These are phyloP conservation scores for Alternaria incomplexa DNA, from an alignment of 2,329 filamentous ascomycete genomes.

Conservation along the genomic window DNA sequence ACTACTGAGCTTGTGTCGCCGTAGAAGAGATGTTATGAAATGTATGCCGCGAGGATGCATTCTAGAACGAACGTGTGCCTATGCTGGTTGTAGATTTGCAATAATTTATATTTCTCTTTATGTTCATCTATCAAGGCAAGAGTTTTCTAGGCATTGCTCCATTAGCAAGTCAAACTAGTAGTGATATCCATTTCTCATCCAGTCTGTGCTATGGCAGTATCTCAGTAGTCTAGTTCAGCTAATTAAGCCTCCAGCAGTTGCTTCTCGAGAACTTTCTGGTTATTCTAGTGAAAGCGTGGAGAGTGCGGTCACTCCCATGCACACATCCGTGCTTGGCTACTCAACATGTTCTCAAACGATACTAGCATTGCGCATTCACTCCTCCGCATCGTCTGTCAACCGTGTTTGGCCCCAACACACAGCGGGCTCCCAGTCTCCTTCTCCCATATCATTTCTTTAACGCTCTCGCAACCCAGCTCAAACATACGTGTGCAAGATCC, in stretches of 20 bases:
- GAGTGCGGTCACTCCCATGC: background rate
- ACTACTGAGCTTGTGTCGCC: background rate
- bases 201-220: background rate
- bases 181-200: background rate
- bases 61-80: too few relatives aligned
- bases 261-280: fast-evolving
- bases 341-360: background rate
- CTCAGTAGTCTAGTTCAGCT: background rate
- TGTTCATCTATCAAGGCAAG: background rate
- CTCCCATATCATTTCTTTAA: too few relatives aligned
- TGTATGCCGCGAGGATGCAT: too few relatives aligned
- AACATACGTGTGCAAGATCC: background rate
- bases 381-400: background rate
- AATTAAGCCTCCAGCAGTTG: fast-evolving
- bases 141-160: background rate
- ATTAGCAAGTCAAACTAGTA: background rate
- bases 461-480: background rate
- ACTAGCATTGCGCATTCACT: background rate
- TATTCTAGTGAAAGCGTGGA: background rate
- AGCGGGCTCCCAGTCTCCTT: too few relatives aligned
- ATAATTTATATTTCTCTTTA: background rate
- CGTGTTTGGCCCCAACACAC: background rate
- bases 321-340: background rate
- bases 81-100: too few relatives aligned
- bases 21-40: background rate